Conservation (phyloP, 73 alveolate genomes). For the Paramecium octaurelia region DNA sequence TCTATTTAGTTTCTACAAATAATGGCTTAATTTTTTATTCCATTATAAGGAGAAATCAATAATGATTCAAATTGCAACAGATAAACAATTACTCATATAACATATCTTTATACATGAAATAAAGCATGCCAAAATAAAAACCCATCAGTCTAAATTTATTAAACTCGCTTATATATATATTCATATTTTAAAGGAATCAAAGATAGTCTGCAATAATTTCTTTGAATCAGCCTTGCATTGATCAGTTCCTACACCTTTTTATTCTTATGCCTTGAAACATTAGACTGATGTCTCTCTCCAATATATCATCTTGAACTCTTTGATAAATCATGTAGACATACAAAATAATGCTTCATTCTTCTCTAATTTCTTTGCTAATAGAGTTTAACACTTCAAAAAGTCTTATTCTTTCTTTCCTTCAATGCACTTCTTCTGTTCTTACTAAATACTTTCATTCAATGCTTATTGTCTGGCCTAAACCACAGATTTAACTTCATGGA, state of each 20-base stretch:
- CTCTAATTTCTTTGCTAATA: background rate
- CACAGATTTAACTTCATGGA: background rate
- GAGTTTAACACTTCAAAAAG: background rate
- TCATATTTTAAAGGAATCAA: constrained; percentile 19
- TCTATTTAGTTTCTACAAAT: too few species aligned
- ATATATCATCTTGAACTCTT: background rate
- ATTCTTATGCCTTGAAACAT: background rate
- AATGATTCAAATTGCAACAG: too few species aligned
- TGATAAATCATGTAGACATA: background rate
- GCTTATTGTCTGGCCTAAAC: background rate
- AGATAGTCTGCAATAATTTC: background rate
- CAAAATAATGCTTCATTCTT: background rate
- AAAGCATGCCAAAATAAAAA: background rate
- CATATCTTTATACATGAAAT: too few species aligned
- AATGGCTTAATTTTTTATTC: too few species aligned
- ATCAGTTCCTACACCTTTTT: background rate
- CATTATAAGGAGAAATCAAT: too few species aligned
- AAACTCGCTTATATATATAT: background rate
- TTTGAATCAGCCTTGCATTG: background rate
- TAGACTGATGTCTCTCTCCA: constrained; percentile 11
- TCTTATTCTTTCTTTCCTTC: background rate
- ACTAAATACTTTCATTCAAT: background rate
- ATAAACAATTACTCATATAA: too few species aligned
- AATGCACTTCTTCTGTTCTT: background rate
- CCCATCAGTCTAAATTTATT: background rate